Evolutionary conservation across 2,329 filamentous ascomycete genomes (phyloP).

Genomic region (Rutstroemia sp.): DNA sequence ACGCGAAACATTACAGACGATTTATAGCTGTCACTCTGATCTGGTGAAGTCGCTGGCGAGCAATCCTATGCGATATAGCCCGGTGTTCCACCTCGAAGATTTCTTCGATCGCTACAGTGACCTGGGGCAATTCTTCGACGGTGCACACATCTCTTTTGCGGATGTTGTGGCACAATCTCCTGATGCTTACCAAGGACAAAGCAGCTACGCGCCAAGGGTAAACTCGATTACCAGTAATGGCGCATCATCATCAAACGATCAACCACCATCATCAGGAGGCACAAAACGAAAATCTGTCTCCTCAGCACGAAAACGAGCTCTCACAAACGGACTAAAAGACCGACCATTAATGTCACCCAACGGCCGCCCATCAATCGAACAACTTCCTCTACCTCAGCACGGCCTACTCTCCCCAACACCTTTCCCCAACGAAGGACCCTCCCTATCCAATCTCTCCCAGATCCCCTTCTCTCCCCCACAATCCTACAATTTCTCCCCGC

Average conservation of each 20-base stretch:
- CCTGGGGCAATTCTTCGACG: slow-evolving; percentile 57
- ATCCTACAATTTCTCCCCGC: slow-evolving; percentile 17
- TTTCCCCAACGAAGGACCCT: neutral
- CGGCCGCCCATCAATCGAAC: slow-evolving; percentile 4
- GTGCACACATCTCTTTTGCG: slow-evolving; percentile 63
- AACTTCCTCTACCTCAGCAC: slow-evolving; percentile 4
- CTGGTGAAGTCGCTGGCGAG: slow-evolving; percentile 65
- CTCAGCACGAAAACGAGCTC: slow-evolving; percentile 31
- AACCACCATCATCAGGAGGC: neutral
- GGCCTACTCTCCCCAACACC: neutral
- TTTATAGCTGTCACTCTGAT: slow-evolving; percentile 72
- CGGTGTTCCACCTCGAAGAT: slow-evolving; percentile 77
- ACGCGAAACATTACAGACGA: slow-evolving; percentile 66
- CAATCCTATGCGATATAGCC: slow-evolving; percentile 65
- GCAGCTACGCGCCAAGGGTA: slow-evolving; percentile 38
- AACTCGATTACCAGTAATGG: slow-evolving; percentile 27
- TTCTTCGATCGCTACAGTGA: slow-evolving; percentile 75
- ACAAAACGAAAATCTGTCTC: slow-evolving; percentile 12
- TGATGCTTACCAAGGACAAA: slow-evolving; percentile 46
- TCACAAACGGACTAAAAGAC: slow-evolving; percentile 24
- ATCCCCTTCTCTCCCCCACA: slow-evolving; percentile 29
- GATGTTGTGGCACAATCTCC: slow-evolving; percentile 54
- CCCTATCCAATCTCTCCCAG: neutral
- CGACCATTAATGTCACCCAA: slow-evolving; percentile 26
- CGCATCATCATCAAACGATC: neutral